Evolutionary conservation across 495 filamentous ascomycete species (phyloP).

Genomic region (Talaromyces proteolyticus): DNA sequence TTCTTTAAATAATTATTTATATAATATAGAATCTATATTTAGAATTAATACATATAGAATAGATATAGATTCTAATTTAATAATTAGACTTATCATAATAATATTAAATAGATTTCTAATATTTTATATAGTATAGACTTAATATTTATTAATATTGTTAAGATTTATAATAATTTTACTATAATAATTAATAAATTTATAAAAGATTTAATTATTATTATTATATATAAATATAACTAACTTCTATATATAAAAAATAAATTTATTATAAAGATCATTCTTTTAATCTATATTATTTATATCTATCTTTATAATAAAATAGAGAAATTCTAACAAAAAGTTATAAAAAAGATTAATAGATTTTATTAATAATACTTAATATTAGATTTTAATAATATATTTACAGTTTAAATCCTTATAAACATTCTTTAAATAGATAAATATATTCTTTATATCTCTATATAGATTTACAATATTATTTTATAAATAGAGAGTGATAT

Average conservation of each 20-base stretch:
- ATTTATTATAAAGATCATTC: not conserved
- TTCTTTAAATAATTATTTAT: not conserved
- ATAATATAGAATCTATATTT: not conserved
- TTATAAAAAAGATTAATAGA: not conserved
- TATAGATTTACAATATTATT: not conserved
- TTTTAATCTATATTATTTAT: not conserved
- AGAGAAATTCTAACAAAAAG: not conserved
- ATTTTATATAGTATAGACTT: not conserved
- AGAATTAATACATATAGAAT: not conserved
- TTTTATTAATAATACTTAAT: not conserved
- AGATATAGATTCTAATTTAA: not conserved
- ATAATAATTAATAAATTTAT: not conserved
- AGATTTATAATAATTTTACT: not conserved
- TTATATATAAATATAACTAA: not conserved
- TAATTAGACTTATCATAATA: not conserved
- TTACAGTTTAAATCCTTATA: not conserved
- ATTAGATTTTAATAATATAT: not conserved
- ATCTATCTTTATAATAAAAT: not conserved
- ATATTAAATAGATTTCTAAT: not conserved
- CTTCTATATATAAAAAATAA: not conserved
- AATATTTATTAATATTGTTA: not conserved
- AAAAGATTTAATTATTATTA: not conserved
- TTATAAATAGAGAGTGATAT: not conserved
- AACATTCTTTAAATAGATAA: not conserved
- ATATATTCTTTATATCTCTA: not conserved